Evolutionary conservation across 2,329 filamentous ascomycete species (phyloP).

Genomic region (Trichoderma hamatum): DNA sequence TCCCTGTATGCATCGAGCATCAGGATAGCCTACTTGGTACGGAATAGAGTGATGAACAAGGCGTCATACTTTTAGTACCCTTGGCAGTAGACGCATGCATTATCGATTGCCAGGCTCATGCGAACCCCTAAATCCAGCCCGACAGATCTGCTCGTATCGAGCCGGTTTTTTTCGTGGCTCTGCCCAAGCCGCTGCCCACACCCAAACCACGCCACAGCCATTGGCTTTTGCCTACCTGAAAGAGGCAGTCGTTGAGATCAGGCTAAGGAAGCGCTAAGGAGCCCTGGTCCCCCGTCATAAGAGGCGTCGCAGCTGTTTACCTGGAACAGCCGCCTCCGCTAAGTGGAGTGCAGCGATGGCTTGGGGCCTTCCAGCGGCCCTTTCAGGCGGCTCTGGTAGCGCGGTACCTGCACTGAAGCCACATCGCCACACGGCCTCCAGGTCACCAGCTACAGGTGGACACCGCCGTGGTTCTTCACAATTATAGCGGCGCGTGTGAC

Average conservation of each 20-base stretch:
- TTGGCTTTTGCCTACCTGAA: background rate
- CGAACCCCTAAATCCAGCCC: background rate
- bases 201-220: background rate
- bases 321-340: background rate
- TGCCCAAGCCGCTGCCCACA: background rate
- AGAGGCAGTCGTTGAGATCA: constrained; percentile 6
- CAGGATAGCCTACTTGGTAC: background rate
- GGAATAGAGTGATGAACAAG: background rate
- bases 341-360: background rate
- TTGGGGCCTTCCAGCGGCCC: constrained; percentile 2
- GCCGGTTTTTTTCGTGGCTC: background rate
- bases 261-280: background rate
- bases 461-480: constrained; percentile 8
- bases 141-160: background rate
- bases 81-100: background rate
- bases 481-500: constrained; percentile 25
- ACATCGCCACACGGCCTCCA: constrained; percentile 5
- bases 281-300: background rate
- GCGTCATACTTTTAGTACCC: background rate
- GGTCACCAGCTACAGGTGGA: constrained; percentile 1
- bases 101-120: background rate
- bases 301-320: background rate
- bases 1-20: background rate
- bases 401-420: constrained; percentile 16
- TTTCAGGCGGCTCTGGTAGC: constrained; percentile 4